Conservation (phyloP, 768 basidiomycete species). For the Lentinula sp. region DNA sequence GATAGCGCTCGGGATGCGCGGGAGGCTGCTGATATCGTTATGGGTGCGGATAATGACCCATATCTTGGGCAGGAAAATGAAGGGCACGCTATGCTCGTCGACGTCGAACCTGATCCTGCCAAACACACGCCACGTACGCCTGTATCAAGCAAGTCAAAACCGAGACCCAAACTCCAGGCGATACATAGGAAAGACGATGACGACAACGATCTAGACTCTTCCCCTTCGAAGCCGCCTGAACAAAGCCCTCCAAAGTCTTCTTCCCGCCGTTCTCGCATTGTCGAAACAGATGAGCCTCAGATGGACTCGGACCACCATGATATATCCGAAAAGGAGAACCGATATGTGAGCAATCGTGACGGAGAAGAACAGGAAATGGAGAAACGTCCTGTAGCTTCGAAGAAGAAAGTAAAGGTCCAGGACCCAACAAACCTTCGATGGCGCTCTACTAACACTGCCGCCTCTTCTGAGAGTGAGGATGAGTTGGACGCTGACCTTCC, state of each 20-base stretch:
- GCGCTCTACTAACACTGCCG: background rate
- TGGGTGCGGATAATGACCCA: slow-evolving; percentile 7
- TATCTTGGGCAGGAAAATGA: background rate
- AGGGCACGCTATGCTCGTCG: background rate
- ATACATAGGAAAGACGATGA: background rate
- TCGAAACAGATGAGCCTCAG: background rate
- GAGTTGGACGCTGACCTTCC: background rate
- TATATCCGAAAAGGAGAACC: background rate
- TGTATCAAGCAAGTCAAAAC: background rate
- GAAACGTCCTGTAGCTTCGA: background rate
- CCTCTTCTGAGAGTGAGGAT: background rate
- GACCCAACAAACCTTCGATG: background rate
- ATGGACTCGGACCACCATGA: background rate
- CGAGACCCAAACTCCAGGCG: background rate
- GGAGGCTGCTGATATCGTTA: slow-evolving; percentile 21
- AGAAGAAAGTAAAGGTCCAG: background rate
- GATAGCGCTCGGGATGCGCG: slow-evolving; percentile 13
- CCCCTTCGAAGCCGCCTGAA: background rate
- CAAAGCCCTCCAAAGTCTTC: background rate
- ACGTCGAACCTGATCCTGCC: background rate
- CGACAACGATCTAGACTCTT: background rate
- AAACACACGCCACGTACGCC: background rate
- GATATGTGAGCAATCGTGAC: background rate
- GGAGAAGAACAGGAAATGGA: background rate
- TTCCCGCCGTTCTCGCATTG: background rate